Percentiles rank a stretch among this genome's conserved stretches.
These are phyloP conservation scores for Phylloporus sp. DNA, from an alignment of 1,284 basidiomycete genomes.

Conservation along the genomic window DNA sequence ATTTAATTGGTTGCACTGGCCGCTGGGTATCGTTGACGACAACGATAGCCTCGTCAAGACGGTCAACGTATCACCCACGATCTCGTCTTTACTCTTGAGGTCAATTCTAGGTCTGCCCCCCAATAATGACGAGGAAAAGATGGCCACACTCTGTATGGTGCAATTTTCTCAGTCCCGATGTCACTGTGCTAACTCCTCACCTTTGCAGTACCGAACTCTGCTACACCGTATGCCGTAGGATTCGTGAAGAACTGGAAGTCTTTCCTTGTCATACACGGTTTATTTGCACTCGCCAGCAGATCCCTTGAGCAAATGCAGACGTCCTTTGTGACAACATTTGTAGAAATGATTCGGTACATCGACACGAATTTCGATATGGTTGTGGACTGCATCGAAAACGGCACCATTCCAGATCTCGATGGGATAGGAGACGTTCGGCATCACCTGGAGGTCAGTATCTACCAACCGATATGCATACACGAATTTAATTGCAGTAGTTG, in stretches of 20 bases:
- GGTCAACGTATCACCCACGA: background rate
- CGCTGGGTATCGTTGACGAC: background rate
- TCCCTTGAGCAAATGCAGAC: slow-evolving; percentile 14
- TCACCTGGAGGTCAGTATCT: slow-evolving; percentile 15
- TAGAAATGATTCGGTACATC: slow-evolving; percentile 16
- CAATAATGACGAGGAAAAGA: background rate
- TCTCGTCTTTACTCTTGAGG: background rate
- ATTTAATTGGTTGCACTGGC: background rate
- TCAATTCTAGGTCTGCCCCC: slow-evolving; percentile 1
- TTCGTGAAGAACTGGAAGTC: slow-evolving; percentile 29
- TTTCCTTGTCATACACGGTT: slow-evolving; percentile 33
- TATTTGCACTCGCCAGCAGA: slow-evolving; percentile 26
- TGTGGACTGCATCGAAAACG: slow-evolving; percentile 14
- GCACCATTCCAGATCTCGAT: slow-evolving; percentile 17
- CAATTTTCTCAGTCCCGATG: background rate
- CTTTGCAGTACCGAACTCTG: slow-evolving; percentile 21
- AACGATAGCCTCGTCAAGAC: background rate
- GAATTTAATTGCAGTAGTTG: background rate
- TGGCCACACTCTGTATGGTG: slow-evolving; percentile 24
- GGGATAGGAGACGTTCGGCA: slow-evolving; percentile 10
- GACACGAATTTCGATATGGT: slow-evolving; percentile 22
- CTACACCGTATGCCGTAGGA: slow-evolving; percentile 25
- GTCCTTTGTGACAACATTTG: slow-evolving; percentile 5
- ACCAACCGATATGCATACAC: background rate
- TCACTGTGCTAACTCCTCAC: slow-evolving; percentile 8